phyloP scores from a whole-genome alignment of 1,284 basidiomycete genomes.

The Tilletia indica region DNA sequence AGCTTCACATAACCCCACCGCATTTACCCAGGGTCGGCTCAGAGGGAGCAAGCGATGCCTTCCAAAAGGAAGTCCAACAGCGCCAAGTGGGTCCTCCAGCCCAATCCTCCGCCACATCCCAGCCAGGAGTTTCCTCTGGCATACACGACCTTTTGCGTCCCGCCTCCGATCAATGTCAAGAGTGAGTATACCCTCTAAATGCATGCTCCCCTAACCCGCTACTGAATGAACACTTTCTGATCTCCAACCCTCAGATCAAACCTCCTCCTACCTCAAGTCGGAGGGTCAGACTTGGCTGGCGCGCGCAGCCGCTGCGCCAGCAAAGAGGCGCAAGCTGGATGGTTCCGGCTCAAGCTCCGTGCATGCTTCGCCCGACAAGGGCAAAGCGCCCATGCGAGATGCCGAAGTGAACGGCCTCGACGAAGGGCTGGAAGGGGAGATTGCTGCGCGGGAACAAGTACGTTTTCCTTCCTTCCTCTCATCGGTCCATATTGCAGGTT shows the following conservation, averaged over 20 bases:
- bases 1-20: too few species aligned
- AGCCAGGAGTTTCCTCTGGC: conserved; percentile 41
- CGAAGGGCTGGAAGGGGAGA: conserved; percentile 27
- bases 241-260: conserved; percentile 31
- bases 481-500: not conserved
- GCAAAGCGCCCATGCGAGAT: conserved; percentile 15
- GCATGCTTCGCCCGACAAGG: conserved; percentile 12
- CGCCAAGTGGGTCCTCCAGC: conserved; percentile 15
- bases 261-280: conserved; percentile 52
- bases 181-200: conserved; percentile 28
- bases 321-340: conserved; percentile 30
- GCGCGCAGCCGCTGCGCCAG: not conserved
- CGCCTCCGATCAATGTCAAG: conserved; percentile 51
- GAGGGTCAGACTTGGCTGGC: conserved; percentile 51
- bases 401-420: conserved; percentile 25
- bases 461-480: conserved; percentile 21
- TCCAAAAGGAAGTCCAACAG: not conserved
- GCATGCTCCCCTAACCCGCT: not conserved
- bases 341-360: too few species aligned
- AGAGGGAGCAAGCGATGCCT: too few species aligned
- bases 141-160: conserved; percentile 48
- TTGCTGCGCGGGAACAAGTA: conserved; percentile 25
- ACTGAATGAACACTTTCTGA: not conserved
- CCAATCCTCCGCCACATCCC: conserved; percentile 12
- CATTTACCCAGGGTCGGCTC: too few species aligned